These are phyloP conservation scores for Chenopodium suecicum DNA, from an alignment of 148 eudicot species.

Conservation along the genomic window DNA sequence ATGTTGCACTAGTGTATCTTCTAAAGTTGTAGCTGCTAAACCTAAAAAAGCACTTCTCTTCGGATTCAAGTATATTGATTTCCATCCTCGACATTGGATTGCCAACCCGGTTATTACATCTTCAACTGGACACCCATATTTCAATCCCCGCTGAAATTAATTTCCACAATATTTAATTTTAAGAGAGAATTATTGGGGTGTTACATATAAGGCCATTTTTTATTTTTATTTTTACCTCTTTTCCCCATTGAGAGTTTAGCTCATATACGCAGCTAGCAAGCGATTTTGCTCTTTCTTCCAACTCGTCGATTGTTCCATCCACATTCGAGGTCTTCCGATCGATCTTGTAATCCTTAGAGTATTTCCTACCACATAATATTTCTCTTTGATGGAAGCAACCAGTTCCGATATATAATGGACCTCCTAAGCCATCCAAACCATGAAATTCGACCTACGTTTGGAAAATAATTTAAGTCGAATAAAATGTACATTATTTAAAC, in stretches of 20 bases:
- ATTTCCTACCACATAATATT: slow-evolving; percentile 51
- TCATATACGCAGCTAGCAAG: slow-evolving; percentile 70
- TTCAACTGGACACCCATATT: slow-evolving; percentile 77
- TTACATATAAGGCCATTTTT: too few relatives aligned
- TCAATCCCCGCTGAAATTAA: slow-evolving; percentile 62
- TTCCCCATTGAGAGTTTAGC: slow-evolving; percentile 72
- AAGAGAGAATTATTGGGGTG: too few relatives aligned
- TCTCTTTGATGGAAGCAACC: slow-evolving; percentile 92
- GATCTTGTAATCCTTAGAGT: slow-evolving; percentile 30
- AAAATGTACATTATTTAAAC: neutral
- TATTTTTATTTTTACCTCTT: slow-evolving; percentile 41
- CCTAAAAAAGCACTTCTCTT: slow-evolving; percentile 57
- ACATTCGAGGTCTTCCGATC: slow-evolving; percentile 33
- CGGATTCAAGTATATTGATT: slow-evolving; percentile 60
- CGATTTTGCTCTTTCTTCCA: slow-evolving; percentile 44
- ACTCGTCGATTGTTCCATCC: slow-evolving; percentile 30
- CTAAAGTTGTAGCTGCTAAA: slow-evolving; percentile 52
- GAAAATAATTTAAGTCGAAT: neutral
- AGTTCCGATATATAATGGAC: slow-evolving; percentile 71
- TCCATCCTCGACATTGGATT: slow-evolving; percentile 80
- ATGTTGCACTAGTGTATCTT: slow-evolving; percentile 61
- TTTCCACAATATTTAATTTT: neutral
- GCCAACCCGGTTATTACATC: slow-evolving; percentile 79
- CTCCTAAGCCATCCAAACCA: slow-evolving; percentile 78
- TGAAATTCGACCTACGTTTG: slow-evolving; percentile 57